Evolutionary conservation across 169 alveolate species (phyloP), one percentile per base, ranked within the genome.

Genomic region (Fabrea salina): DNA sequence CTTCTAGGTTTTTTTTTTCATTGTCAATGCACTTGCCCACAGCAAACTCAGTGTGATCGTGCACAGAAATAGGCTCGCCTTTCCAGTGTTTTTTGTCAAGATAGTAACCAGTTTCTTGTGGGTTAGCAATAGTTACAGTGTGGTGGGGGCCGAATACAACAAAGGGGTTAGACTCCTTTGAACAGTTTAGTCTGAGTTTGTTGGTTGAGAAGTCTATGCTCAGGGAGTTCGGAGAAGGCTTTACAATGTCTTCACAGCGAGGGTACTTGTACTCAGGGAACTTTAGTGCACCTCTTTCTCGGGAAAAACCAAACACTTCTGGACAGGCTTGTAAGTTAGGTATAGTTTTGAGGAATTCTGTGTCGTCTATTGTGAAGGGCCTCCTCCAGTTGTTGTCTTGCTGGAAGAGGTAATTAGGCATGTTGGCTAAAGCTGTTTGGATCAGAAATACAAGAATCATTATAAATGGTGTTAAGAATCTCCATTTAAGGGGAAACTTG

Each of bases 211-310:
- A 56, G 27, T 56, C 67, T 25, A 56, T 16, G n/a, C n/a, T n/a
- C n/a, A n/a, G n/a, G n/a, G n/a, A n/a, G n/a, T n/a, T n/a, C n/a
- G n/a, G n/a, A n/a, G n/a, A n/a, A n/a, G n/a, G n/a, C n/a, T n/a
- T n/a, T n/a, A n/a, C n/a, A 5, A 44, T 27, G 13, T 70, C 67
- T 70, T 25, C 27, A 37, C 79, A 70, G 25, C 37, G 27, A 27
- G 79, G 79, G 35, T 70, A 70, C n/a, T 19, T 22, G n/a, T 47
- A 70, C 16, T 59, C 27, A 27, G 79, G 79, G 39, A 70, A 70
- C 49, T 47, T 22, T 5, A 32, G 22, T 19, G 3, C 19, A 0
- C 67, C 79, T 39, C 32, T 27, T 0, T 0, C n/a, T 70, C 27
- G 27, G 13, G 43, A 25, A 47, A 25, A 49, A 11, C 79, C 79